phyloP scores from a whole-genome alignment of 2,329 filamentous ascomycete species.

The Epicoccum sorghinum region DNA sequence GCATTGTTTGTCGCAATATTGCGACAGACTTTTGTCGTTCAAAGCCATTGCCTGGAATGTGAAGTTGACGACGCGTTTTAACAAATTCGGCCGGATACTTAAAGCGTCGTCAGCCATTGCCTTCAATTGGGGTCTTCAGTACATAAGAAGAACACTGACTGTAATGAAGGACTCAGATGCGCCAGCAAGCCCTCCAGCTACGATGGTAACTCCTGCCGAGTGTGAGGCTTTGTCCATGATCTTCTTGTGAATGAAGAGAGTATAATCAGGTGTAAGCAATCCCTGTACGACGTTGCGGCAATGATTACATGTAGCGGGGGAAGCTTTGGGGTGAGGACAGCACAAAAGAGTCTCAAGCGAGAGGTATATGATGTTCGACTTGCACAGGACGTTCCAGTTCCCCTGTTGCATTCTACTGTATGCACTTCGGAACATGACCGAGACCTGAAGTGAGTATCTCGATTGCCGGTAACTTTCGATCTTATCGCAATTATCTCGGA shows the following conservation, averaged over 20 bases:
- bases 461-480: background rate
- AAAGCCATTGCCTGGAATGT: background rate
- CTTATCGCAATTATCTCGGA: background rate
- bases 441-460: background rate
- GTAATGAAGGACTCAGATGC: background rate
- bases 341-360: too few species aligned
- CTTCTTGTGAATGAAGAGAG: too few species aligned
- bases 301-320: too few species aligned
- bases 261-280: too few species aligned
- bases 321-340: too few species aligned
- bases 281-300: too few species aligned
- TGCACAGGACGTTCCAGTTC: too few species aligned
- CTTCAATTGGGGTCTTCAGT: too few species aligned
- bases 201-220: background rate
- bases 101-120: too few species aligned
- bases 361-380: too few species aligned
- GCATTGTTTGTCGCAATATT: background rate
- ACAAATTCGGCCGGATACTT: background rate
- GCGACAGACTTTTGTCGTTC: background rate
- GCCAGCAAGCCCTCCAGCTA: background rate
- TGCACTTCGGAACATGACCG: background rate
- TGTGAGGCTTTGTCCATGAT: background rate
- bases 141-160: background rate
- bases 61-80: background rate
- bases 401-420: background rate